phyloP scores from a whole-genome alignment of 805 yeast genomes.

The Spathaspora passalidarum region DNA sequence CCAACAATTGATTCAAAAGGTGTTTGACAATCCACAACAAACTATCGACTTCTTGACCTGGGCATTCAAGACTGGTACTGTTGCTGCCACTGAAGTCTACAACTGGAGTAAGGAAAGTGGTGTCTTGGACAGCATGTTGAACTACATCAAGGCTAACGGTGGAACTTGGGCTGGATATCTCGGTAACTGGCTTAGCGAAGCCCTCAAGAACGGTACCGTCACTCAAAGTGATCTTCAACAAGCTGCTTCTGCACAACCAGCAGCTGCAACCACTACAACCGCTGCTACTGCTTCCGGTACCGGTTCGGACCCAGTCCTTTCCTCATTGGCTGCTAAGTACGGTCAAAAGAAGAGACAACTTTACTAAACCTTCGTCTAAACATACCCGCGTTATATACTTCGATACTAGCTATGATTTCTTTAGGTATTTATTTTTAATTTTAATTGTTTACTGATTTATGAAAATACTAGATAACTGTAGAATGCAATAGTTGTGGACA shows the following conservation, averaged over 20 bases:
- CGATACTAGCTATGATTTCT: background rate
- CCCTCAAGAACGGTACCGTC: conserved; percentile 23
- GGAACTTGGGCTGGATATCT: conserved; percentile 17
- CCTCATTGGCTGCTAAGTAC: conserved; percentile 8
- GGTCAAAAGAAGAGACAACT: conserved; percentile 5
- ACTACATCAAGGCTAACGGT: conserved; percentile 25
- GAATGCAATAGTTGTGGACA: too few relatives aligned
- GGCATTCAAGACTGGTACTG: conserved; percentile 32
- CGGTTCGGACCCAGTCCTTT: conserved; percentile 8
- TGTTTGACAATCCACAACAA: conserved; percentile 34
- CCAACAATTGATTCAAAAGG: conserved; percentile 28
- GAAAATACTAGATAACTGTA: too few relatives aligned
- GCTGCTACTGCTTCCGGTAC: conserved; percentile 18
- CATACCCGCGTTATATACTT: background rate
- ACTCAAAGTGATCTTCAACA: conserved; percentile 23
- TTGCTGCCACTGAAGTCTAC: conserved; percentile 32
- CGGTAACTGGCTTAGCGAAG: conserved; percentile 25
- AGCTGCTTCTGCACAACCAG: conserved; percentile 14
- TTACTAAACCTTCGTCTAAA: background rate
- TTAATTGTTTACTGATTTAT: background rate
- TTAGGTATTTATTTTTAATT: background rate
- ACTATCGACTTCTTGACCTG: conserved; percentile 29
- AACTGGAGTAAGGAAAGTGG: conserved; percentile 38
- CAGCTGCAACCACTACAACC: conserved; percentile 14
- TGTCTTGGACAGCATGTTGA: conserved; percentile 24